phyloP scores from a whole-genome alignment of 2,329 filamentous ascomycete genomes.

The Trichoderma lentiforme region DNA sequence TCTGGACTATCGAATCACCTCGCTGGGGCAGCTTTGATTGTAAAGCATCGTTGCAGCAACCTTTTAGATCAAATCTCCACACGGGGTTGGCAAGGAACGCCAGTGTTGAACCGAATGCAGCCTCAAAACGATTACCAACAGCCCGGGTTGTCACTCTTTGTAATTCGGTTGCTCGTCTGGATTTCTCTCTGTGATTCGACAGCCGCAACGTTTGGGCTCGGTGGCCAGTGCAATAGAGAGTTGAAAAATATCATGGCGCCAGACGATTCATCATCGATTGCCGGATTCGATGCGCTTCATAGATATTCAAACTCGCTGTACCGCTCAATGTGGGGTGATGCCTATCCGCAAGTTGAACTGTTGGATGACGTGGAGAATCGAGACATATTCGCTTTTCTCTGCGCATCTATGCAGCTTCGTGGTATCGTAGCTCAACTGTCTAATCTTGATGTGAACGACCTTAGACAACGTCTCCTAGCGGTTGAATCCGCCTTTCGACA shows the following conservation, averaged over 20 bases:
- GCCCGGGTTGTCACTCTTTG: constrained; percentile 29
- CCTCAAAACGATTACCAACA: constrained; percentile 5
- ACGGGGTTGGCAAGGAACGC: constrained; percentile 3
- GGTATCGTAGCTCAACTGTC: constrained; percentile 33
- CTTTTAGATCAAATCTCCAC: constrained; percentile 4
- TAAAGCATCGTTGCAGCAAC: constrained; percentile 28
- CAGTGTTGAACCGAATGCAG: constrained; percentile 1
- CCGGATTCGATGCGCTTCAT: constrained; percentile 30
- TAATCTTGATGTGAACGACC: constrained; percentile 22
- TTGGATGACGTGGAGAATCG: constrained; percentile 36
- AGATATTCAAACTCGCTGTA: constrained; percentile 34
- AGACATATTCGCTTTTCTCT: constrained; percentile 31
- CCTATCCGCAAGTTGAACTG: constrained; percentile 34
- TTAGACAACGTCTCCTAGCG: constrained; percentile 21
- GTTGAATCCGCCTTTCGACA: constrained; percentile 25
- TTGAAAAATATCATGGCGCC: constrained; percentile 21
- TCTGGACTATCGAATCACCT: constrained; percentile 33
- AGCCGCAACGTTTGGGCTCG: constrained; percentile 32
- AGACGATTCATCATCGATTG: constrained; percentile 13
- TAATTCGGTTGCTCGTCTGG: constrained; percentile 34
- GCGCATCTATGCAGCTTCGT: constrained; percentile 31
- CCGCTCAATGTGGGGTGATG: constrained; percentile 32
- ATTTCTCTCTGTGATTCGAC: constrained; percentile 31
- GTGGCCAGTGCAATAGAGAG: constrained; percentile 31
- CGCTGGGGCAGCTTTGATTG: constrained; percentile 30